A percentile compares a stretch with the other conserved stretches of the same genome.
These are phyloP conservation scores for Incumbomyces lentus DNA, from an alignment of 2,329 filamentous ascomycete species.

Conservation along the genomic window DNA sequence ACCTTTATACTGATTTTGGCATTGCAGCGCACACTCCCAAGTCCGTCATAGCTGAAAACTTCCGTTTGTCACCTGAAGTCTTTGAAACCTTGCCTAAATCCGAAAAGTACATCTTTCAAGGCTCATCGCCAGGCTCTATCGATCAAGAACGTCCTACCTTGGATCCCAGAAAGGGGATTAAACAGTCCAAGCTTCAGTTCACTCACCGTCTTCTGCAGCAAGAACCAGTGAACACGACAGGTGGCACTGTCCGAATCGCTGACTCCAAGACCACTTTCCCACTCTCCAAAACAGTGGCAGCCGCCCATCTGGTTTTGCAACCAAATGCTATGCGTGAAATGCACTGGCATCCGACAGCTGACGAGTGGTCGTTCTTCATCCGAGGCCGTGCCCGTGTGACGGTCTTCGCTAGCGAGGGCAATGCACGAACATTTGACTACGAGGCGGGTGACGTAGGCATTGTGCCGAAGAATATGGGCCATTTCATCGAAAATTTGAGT, in stretches of 20 bases:
- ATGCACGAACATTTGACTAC: slow-evolving; percentile 67
- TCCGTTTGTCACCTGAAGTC: slow-evolving; percentile 59
- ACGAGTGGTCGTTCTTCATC: slow-evolving; percentile 76
- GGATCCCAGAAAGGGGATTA: slow-evolving; percentile 43
- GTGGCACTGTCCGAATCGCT: slow-evolving; percentile 62
- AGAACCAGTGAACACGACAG: slow-evolving; percentile 53
- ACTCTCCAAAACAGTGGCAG: slow-evolving; percentile 61
- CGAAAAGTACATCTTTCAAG: slow-evolving; percentile 71
- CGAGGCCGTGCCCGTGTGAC: slow-evolving; percentile 61
- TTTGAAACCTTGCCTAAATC: slow-evolving; percentile 55
- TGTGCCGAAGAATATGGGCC: slow-evolving; percentile 65
- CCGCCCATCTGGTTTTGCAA: slow-evolving; percentile 60
- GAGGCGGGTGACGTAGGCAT: slow-evolving; percentile 65
- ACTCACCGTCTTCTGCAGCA: slow-evolving; percentile 64
- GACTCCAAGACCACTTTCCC: slow-evolving; percentile 63
- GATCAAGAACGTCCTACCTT: slow-evolving; percentile 51
- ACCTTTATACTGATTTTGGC: too few species aligned
- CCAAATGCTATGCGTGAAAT: slow-evolving; percentile 67
- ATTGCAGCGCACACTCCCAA: slow-evolving; percentile 55
- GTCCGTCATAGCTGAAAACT: slow-evolving; percentile 63
- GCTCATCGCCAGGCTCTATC: slow-evolving; percentile 53
- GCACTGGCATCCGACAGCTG: slow-evolving; percentile 72
- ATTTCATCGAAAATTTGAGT: slow-evolving; percentile 69
- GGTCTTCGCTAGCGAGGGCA: slow-evolving; percentile 60
- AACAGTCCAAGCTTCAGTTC: slow-evolving; percentile 58